Base-by-base conservation (phyloP, 768 basidiomycete species). In the Cystofilobasidium macerans region DNA sequence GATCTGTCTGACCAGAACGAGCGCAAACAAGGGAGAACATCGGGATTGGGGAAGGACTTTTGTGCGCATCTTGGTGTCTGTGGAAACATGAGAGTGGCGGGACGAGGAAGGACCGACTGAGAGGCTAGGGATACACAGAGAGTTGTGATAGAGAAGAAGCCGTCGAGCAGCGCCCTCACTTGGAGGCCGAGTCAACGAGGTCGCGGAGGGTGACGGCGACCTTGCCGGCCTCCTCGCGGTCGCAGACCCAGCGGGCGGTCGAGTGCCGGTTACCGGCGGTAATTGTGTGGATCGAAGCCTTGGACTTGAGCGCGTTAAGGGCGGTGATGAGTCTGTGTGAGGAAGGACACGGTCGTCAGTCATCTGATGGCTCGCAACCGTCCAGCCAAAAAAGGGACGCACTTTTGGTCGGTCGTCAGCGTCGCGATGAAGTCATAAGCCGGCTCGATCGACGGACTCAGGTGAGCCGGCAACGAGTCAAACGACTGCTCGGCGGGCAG, bases 391-490 rank as follows among this genome's bases (percentile, higher is more conserved):
- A 42, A 35, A n/a, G 59, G 32, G 9, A 67, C 53, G 8, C 24
- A 62, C 60, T 59, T 42, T 42, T 67, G 58, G 26, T 67, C 65
- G n/a, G 59, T 51, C 22, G 65, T 61, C 1, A 67, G 32, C 1
- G 65, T 59, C 11, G 53, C 59, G n/a, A 67, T 35, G 35, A 67
- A 60, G 36, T 67, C 65, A 35, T 61, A 67, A 9, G 18, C 57
- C 6, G 38, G 57, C 22, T 6, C 35, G 35, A 30, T 60, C 4
- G 13, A 3, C 20, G 38, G 26, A 26, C 26, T 40, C n/a, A 60
- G 53, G 62, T 53, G 16, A 40, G n/a, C 9, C 35, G 45, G 35
- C 45, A 38, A 26, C 20, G 38, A 26, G 47, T 58, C 57, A 57
- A 56, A 57, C 30, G 35, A 36, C 20, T 7, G 22, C 9, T 32